phyloP scores from a whole-genome alignment of 2,329 filamentous ascomycete genomes.

The Cladosporium phlei region DNA sequence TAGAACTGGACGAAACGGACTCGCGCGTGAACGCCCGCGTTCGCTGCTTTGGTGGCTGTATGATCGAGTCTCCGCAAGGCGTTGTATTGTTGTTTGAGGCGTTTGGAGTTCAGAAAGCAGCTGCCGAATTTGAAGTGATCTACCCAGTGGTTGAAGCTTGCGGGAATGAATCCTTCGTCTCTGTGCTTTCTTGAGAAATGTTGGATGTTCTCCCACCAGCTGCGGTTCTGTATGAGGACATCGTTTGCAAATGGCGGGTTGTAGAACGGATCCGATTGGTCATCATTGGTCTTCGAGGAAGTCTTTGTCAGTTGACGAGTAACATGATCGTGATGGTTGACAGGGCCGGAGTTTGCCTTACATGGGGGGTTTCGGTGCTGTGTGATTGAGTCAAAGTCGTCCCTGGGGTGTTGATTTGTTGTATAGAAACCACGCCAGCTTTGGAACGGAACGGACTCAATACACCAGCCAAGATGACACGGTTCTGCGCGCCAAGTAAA shows the following conservation, averaged over 20 bases:
- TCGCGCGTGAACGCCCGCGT: slow-evolving; percentile 48
- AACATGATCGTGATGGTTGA: no score
- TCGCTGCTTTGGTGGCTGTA: no score
- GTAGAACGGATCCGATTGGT: slow-evolving; percentile 55
- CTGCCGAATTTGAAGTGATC: slow-evolving; percentile 77
- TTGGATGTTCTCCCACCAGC: slow-evolving; percentile 61
- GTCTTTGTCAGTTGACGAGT: no score
- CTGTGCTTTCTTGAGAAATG: slow-evolving; percentile 81
- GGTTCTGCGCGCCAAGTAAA: slow-evolving; percentile 81
- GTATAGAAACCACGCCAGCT: background rate
- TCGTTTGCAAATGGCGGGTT: slow-evolving; percentile 75
- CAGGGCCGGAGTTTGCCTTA: no score
- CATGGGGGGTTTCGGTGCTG: no score
- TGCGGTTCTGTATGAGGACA: slow-evolving; percentile 61
- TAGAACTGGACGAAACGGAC: slow-evolving; percentile 87
- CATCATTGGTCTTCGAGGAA: slow-evolving; percentile 19
- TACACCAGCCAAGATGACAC: slow-evolving; percentile 74
- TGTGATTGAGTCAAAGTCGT: no score
- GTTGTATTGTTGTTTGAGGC: slow-evolving; percentile 66
- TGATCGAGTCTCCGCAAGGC: slow-evolving; percentile 29
- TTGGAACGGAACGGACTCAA: slow-evolving; percentile 64
- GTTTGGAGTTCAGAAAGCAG: slow-evolving; percentile 65
- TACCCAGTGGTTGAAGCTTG: slow-evolving; percentile 66
- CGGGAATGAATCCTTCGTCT: slow-evolving; percentile 61
- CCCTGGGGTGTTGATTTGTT: slow-evolving; percentile 19